Conservation (phyloP, 805 yeast genomes). For the Cyberlindnera petersonii region DNA sequence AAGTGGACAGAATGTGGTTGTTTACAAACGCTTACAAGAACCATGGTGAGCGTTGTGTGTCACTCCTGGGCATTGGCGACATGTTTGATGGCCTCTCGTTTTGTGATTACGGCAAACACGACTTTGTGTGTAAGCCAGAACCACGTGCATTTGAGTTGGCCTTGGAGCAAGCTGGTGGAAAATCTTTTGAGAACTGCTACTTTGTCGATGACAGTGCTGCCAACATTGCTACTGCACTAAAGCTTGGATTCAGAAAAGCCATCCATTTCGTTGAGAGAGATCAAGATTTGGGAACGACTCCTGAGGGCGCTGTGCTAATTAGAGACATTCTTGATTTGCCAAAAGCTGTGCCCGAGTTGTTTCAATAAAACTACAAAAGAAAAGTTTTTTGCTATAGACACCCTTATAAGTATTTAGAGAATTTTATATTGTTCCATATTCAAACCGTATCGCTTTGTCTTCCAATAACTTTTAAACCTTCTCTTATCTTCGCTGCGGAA, state of each 20-base stretch:
- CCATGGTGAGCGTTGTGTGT: constrained; percentile 80
- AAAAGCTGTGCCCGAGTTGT: constrained; percentile 24
- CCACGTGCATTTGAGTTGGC: constrained; percentile 58
- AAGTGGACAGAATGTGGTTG: constrained; percentile 78
- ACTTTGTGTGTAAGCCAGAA: constrained; percentile 89
- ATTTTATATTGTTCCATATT: background rate
- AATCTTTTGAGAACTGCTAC: constrained; percentile 47
- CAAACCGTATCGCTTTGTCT: constrained; percentile 57
- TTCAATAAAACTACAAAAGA: constrained; percentile 5
- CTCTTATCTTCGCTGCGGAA: constrained; percentile 45
- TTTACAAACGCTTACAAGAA: constrained; percentile 92
- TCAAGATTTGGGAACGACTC: constrained; percentile 39
- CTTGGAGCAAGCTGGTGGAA: constrained; percentile 59
- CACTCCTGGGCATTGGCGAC: constrained; percentile 84
- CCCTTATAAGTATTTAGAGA: background rate
- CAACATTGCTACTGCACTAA: constrained; percentile 70
- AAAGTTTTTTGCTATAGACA: background rate
- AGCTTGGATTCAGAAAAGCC: constrained; percentile 67
- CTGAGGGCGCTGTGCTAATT: constrained; percentile 48
- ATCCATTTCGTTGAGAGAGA: constrained; percentile 74
- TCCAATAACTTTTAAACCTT: constrained; percentile 63
- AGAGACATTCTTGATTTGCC: constrained; percentile 53
- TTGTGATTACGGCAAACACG: constrained; percentile 71
- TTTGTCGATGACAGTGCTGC: constrained; percentile 86
- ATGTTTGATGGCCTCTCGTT: constrained; percentile 89